phyloP scores from a whole-genome alignment of 768 basidiomycete species.

The Boletellus ananas region DNA sequence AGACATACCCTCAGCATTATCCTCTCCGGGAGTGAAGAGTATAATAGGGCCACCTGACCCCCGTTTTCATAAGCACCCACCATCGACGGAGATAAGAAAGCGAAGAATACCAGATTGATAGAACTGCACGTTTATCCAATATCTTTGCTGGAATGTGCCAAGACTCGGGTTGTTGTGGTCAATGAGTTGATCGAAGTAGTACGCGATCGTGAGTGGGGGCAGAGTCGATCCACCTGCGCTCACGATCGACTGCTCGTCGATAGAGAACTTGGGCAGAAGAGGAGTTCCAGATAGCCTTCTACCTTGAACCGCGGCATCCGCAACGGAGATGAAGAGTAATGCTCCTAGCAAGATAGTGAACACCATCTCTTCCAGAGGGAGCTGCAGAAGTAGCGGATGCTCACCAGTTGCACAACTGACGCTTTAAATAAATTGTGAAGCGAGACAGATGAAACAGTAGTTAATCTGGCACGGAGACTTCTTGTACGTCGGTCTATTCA shows the following conservation, averaged over 20 bases:
- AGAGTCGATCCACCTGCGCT: conserved; percentile 24
- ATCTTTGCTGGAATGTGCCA: conserved; percentile 77
- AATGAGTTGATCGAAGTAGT: conserved; percentile 31
- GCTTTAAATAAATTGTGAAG: too few species aligned
- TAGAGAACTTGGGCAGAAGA: conserved; percentile 11
- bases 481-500: too few species aligned
- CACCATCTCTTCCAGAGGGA: conserved; percentile 9
- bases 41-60: too few species aligned
- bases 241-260: conserved; percentile 5
- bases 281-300: conserved; percentile 18
- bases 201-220: conserved; percentile 26
- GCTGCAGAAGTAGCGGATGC: neutral
- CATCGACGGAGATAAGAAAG: neutral
- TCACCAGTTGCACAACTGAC: too few species aligned
- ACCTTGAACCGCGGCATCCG: conserved; percentile 20
- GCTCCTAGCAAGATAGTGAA: conserved; percentile 5
- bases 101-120: conserved; percentile 47
- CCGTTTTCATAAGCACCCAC: neutral
- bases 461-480: too few species aligned
- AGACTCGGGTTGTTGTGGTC: conserved; percentile 53
- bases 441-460: too few species aligned
- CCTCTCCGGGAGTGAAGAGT: too few species aligned
- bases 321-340: conserved; percentile 9
- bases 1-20: too few species aligned
- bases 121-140: conserved; percentile 66